Conservation (phyloP, 2,329 filamentous ascomycete species). For the Lachnellula hyalina region DNA sequence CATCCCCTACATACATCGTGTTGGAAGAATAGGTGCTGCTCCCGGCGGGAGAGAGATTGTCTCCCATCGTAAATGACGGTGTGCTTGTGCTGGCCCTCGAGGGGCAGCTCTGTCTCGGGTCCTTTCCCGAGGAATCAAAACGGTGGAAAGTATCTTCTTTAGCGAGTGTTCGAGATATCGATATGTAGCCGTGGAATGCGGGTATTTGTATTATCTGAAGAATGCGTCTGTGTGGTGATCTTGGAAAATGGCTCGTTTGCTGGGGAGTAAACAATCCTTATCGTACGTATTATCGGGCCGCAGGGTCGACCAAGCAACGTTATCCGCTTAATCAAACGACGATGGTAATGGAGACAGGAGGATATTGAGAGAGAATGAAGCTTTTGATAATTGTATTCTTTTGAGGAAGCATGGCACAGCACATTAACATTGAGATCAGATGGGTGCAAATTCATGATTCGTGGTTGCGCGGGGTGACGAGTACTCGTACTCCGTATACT, state of each 20-base stretch:
- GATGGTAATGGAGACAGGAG: not conserved
- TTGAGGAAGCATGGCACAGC: not conserved
- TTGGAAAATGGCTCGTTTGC: not conserved
- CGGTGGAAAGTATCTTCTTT: not conserved
- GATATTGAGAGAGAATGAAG: not conserved
- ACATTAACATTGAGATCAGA: not conserved
- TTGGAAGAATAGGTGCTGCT: slow-evolving; percentile 67
- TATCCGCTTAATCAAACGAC: not conserved
- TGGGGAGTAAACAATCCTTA: not conserved
- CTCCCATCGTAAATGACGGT: slow-evolving; percentile 24
- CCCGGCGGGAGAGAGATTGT: slow-evolving; percentile 50
- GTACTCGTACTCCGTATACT: not conserved
- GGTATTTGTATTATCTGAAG: not conserved
- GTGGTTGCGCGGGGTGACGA: slow-evolving; percentile 1
- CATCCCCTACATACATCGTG: slow-evolving; percentile 73
- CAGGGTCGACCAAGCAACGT: not conserved
- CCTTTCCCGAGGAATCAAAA: not conserved
- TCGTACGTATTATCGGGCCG: not conserved
- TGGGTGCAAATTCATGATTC: not conserved
- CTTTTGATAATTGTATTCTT: not conserved
- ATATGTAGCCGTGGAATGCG: slow-evolving; percentile 13
- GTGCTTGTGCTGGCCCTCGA: slow-evolving; percentile 15
- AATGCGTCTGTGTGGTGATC: not conserved
- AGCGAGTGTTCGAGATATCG: slow-evolving; percentile 2
- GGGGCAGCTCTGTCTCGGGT: slow-evolving; percentile 6